Evolutionary conservation across 371 early-diverging fungal species (phyloP).

Genomic region (Rhizopus stolonifer): DNA sequence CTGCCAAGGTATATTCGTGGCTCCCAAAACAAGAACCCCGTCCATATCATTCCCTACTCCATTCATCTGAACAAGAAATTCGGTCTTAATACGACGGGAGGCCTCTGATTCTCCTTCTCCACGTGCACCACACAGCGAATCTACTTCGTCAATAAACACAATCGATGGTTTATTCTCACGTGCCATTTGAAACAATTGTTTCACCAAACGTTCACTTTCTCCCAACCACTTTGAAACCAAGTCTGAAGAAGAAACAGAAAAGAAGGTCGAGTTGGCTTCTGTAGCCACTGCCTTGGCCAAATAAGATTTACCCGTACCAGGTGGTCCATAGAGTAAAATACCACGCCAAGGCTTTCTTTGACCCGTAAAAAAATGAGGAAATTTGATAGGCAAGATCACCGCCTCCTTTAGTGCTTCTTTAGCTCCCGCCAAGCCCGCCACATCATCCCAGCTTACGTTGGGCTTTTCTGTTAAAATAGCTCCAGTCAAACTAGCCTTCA

Average conservation of each 20-base stretch:
- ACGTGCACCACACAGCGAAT: constrained; percentile 91
- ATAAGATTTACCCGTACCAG: constrained; percentile 98
- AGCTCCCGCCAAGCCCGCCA: constrained; percentile 97
- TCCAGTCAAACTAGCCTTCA: constrained; percentile 78
- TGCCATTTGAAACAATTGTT: constrained; percentile 93
- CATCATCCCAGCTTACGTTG: constrained; percentile 95
- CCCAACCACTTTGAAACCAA: constrained; percentile 98
- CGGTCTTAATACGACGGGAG: constrained; percentile 86
- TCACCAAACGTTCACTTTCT: constrained; percentile 89
- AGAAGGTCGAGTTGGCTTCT: constrained; percentile 94
- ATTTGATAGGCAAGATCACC: constrained; percentile 96
- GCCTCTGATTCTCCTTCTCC: constrained; percentile 97
- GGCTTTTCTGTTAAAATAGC: constrained; percentile 95
- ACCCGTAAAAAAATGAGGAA: constrained; percentile 94
- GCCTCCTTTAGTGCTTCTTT: constrained; percentile 99
- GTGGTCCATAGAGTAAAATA: constrained; percentile 96
- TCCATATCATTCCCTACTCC: constrained; percentile 95
- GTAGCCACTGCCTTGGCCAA: constrained; percentile 98
- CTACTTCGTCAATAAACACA: constrained; percentile 98
- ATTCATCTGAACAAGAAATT: constrained; percentile 98
- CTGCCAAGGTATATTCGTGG: constrained; percentile 97
- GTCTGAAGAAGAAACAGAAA: constrained; percentile 94
- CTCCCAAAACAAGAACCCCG: constrained; percentile 93
- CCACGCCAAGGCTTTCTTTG: constrained; percentile 92
- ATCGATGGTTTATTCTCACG: constrained; percentile 91